These are phyloP conservation scores for Saccharomyces hybrid DNA, from an alignment of 1,139 yeast genomes.

Conservation along the genomic window DNA sequence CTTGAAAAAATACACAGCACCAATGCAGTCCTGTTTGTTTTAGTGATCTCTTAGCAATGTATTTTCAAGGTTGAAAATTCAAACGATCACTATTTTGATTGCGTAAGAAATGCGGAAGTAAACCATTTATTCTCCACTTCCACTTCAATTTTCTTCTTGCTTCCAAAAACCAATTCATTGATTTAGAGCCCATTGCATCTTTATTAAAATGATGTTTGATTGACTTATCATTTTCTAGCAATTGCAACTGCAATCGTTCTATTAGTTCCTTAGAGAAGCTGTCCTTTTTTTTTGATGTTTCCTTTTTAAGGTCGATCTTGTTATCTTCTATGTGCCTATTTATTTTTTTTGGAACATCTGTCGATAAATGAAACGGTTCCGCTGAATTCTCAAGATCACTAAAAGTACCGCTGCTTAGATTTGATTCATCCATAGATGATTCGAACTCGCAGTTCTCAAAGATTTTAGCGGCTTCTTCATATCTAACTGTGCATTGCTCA, in stretches of 20 bases:
- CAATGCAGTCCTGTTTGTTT: background rate
- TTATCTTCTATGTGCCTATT: conserved; percentile 1
- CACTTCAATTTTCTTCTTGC: conserved; percentile 38
- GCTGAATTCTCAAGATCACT: conserved; percentile 7
- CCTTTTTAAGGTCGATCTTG: conserved; percentile 7
- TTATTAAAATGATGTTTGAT: conserved; percentile 3
- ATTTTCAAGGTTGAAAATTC: background rate
- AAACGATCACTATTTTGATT: background rate
- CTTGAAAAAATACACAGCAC: background rate
- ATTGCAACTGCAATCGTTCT: conserved; percentile 26
- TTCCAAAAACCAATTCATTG: conserved; percentile 32
- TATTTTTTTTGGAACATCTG: conserved; percentile 10
- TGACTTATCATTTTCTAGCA: conserved; percentile 6
- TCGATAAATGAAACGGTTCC: conserved; percentile 6
- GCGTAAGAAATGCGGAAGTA: conserved; percentile 25
- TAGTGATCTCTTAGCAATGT: background rate
- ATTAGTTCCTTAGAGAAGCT: conserved; percentile 31
- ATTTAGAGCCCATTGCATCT: conserved; percentile 14
- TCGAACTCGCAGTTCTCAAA: conserved; percentile 33
- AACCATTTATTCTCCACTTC: conserved; percentile 42
- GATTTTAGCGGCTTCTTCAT: conserved; percentile 44
- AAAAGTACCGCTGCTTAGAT: conserved; percentile 8
- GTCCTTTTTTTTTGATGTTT: conserved; percentile 10
- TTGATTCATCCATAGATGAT: conserved; percentile 19
- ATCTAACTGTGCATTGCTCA: conserved; percentile 51